A percentile compares a stretch with the other conserved stretches of the same genome.
Evolutionary conservation across 1,139 yeast species (phyloP).

Genomic region (Pneumocystis canis): DNA sequence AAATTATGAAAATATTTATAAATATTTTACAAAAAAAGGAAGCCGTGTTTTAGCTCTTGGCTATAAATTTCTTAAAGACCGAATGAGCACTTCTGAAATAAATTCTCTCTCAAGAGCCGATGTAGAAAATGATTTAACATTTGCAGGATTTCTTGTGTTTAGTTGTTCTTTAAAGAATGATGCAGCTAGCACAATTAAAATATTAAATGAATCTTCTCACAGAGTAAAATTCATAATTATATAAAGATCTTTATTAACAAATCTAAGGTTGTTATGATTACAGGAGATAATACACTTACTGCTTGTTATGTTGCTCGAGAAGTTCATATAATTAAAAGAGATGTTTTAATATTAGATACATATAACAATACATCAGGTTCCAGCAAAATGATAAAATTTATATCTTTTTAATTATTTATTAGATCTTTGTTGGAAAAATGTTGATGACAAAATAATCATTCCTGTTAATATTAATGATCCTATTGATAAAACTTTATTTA

Average conservation of each 20-base stretch:
- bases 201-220: slow-evolving; percentile 90
- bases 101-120: slow-evolving; percentile 51
- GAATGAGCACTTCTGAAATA: slow-evolving; percentile 34
- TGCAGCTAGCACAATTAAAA: slow-evolving; percentile 75
- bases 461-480: slow-evolving; percentile 52
- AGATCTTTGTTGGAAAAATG: slow-evolving; percentile 71
- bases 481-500: slow-evolving; percentile 43
- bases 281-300: slow-evolving; percentile 97
- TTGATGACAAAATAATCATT: slow-evolving; percentile 56
- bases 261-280: slow-evolving; percentile 54
- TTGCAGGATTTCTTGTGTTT: slow-evolving; percentile 92
- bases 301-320: slow-evolving; percentile 96
- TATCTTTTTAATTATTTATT: slow-evolving; percentile 30
- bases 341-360: slow-evolving; percentile 77
- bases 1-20: slow-evolving; percentile 71
- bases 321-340: slow-evolving; percentile 72
- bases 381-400: slow-evolving; percentile 8
- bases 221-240: slow-evolving; percentile 29
- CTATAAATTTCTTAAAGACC: slow-evolving; percentile 49
- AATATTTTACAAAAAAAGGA: slow-evolving; percentile 86
- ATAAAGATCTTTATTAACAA: slow-evolving; percentile 23
- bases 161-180: slow-evolving; percentile 92
- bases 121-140: slow-evolving; percentile 57
- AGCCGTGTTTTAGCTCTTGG: slow-evolving; percentile 93
- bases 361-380: slow-evolving; percentile 31